Evolutionary conservation across 768 basidiomycete genomes (phyloP), one percentile per base, ranked within the genome.

Genomic region (Pleurotus cornucopiae): DNA sequence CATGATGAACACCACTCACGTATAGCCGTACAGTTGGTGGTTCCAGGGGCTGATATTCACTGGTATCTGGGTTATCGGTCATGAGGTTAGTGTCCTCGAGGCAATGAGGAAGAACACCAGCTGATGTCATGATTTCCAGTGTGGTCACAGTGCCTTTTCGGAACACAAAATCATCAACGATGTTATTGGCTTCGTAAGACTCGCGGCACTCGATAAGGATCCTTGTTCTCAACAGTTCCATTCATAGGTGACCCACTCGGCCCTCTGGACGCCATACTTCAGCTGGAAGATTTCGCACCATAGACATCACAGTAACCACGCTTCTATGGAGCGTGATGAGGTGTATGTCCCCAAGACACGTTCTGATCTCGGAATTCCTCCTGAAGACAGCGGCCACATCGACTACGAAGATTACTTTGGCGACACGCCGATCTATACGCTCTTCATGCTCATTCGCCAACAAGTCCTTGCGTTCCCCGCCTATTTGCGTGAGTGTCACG

Each of bases 271-370:
- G 0, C 80, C 80, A 0, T 80, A 79, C 62, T 80, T 79, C 62
- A 77, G 74, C 58, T 82, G 80, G 80, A 78, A 75, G 61, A 78
- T 79, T 52, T 78, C 78, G 11, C 80, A 81, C 56, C 79, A 81
- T 62, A 72, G 76, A 34, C 80, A 82, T 62, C 79, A 82, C 58
- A 71, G 67, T 23, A 76, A 77, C 57, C 79, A 79, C 56, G 77
- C 76, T 14, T 80, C 77, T 0, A 78, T 80, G 76, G 79, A 80
- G 60, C 73, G 76, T 25, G 80, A 82, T 55, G 80, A 81, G 55
- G 78, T 80, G 3, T 86, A 85, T 59, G 79, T 86, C 11, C 84
- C 84, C 1, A 82, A 82, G 65, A 84, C 83, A 2, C 71, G 83
- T 14, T 70, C 69, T 51, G 83, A 85, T 52, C 74, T 85, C 21